Percentiles rank a stretch among this genome's conserved stretches.
These are phyloP conservation scores for Carex arenaria DNA, from an alignment of 202 grass and related monocot species.

Conservation along the genomic window DNA sequence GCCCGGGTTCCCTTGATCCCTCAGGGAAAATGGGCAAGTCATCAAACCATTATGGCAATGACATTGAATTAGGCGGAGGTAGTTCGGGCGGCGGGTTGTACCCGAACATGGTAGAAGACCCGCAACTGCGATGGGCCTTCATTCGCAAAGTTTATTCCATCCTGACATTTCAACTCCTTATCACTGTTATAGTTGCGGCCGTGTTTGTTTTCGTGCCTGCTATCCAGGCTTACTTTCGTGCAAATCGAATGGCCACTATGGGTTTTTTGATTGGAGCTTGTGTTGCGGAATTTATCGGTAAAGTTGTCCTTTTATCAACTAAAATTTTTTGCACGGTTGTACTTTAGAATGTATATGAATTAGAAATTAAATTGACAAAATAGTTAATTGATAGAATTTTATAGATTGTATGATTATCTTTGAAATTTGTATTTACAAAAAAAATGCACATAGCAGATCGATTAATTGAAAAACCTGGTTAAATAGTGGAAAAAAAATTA, in stretches of 20 bases:
- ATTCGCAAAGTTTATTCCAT: slow-evolving; percentile 85
- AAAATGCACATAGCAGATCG: not conserved
- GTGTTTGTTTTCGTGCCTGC: slow-evolving; percentile 29
- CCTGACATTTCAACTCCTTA: slow-evolving; percentile 49
- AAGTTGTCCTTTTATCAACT: not conserved
- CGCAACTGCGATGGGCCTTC: slow-evolving; percentile 82
- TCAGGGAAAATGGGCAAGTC: slow-evolving; percentile 48
- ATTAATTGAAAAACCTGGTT: not conserved
- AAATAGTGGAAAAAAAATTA: not conserved
- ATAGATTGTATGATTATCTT: not conserved
- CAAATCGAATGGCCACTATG: slow-evolving; percentile 19
- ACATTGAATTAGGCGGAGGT: slow-evolving; percentile 32
- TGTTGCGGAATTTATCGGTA: slow-evolving; percentile 55
- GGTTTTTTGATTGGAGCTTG: slow-evolving; percentile 30
- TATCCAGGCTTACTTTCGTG: slow-evolving; percentile 44
- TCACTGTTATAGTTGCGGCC: slow-evolving; percentile 40
- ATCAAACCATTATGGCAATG: slow-evolving; percentile 25
- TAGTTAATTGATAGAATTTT: not conserved
- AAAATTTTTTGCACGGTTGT: not conserved
- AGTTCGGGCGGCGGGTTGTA: slow-evolving; percentile 12
- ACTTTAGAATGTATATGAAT: not conserved
- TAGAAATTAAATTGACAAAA: not conserved
- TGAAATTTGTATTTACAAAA: not conserved
- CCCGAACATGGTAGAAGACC: slow-evolving; percentile 65
- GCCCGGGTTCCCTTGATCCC: not conserved